phyloP scores from a whole-genome alignment of 1,139 yeast species.

The Wickerhamomyces sp. region DNA sequence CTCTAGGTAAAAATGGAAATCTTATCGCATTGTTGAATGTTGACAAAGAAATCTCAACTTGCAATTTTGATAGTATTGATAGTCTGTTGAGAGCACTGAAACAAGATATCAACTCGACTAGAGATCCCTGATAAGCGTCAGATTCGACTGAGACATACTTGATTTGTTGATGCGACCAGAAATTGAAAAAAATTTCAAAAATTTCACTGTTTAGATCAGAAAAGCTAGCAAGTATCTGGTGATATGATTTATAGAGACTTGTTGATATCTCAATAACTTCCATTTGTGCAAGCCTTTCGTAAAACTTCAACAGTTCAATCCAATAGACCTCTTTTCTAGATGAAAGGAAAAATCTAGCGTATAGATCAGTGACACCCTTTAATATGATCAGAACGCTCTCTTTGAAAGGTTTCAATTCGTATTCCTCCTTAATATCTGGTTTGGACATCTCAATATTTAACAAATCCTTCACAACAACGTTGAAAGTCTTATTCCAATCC shows the following conservation, averaged over 20 bases:
- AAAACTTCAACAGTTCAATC: constrained; percentile 47
- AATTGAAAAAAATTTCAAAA: constrained; percentile 43
- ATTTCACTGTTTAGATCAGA: constrained; percentile 31
- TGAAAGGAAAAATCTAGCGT: constrained; percentile 22
- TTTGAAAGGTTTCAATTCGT: constrained; percentile 12
- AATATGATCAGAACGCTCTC: constrained; percentile 22
- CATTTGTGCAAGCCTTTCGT: constrained; percentile 33
- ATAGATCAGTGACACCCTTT: constrained; percentile 30
- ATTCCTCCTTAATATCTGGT: constrained; percentile 16
- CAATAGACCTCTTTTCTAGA: constrained; percentile 34
- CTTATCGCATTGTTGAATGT: constrained; percentile 56
- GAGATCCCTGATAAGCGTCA: constrained; percentile 51
- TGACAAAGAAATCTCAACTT: constrained; percentile 38
- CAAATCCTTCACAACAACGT: constrained; percentile 43
- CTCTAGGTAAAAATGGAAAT: constrained; percentile 59
- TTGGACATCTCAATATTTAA: constrained; percentile 25
- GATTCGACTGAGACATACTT: constrained; percentile 47
- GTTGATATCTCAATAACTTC: constrained; percentile 45
- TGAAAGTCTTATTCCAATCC: constrained; percentile 52
- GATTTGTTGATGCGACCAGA: constrained; percentile 60
- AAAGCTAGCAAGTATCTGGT: constrained; percentile 39
- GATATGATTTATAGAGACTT: constrained; percentile 47
- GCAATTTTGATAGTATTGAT: constrained; percentile 18
- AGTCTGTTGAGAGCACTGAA: constrained; percentile 44
- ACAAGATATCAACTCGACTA: constrained; percentile 45